These are phyloP conservation scores for Yamadazyma buinensis DNA, from an alignment of 1,139 yeast species.

Conservation along the genomic window DNA sequence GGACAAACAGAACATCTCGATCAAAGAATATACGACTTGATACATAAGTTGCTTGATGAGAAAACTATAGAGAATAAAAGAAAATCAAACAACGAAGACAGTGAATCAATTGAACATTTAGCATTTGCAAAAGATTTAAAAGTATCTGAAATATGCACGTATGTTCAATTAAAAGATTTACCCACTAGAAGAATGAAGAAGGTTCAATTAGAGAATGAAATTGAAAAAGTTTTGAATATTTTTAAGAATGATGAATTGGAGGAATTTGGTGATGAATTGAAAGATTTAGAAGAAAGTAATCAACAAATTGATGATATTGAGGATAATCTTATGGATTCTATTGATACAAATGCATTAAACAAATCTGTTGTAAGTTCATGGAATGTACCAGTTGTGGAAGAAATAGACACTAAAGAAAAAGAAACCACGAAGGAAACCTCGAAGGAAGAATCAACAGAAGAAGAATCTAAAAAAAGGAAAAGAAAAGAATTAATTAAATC, in stretches of 20 bases:
- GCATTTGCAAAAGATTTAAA: conserved; percentile 61
- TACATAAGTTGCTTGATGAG: conserved; percentile 50
- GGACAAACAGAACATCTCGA: conserved; percentile 37
- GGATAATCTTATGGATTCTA: conserved; percentile 55
- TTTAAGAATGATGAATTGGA: conserved; percentile 41
- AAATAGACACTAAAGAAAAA: conserved; percentile 9
- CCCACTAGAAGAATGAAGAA: conserved; percentile 67
- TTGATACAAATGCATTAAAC: conserved; percentile 64
- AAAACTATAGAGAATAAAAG: conserved; percentile 43
- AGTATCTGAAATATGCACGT: conserved; percentile 47
- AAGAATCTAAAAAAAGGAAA: conserved; percentile 21
- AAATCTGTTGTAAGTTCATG: conserved; percentile 72
- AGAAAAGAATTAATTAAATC: conserved; percentile 25
- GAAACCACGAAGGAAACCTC: conserved; percentile 3
- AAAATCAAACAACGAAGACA: conserved; percentile 19
- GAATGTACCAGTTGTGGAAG: conserved; percentile 26
- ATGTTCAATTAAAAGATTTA: conserved; percentile 57
- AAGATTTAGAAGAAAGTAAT: conserved; percentile 28
- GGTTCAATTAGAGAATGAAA: conserved; percentile 48
- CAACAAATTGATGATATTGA: conserved; percentile 42
- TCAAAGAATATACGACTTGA: conserved; percentile 46
- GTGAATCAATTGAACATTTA: conserved; percentile 36
- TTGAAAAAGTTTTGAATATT: conserved; percentile 51
- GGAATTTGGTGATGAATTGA: conserved; percentile 32
- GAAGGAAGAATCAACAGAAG: conserved; percentile 9